Evolutionary conservation across 306 rosid genomes (phyloP), one percentile per base, ranked within the genome.

Genomic region (Castanea crenata): DNA sequence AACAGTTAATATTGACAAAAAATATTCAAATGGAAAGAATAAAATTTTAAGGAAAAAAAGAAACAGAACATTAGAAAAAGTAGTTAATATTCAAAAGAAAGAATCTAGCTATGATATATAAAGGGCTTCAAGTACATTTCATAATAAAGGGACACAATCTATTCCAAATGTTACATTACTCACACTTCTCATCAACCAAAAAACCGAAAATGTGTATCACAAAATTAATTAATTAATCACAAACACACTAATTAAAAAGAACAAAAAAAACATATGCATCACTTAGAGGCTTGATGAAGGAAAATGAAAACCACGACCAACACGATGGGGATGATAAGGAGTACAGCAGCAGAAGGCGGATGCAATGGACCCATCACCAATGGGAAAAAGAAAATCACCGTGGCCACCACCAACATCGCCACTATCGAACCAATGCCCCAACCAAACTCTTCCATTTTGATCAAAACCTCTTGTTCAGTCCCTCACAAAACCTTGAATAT

Each of bases 361-460:
- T 31, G 77, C 31, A 68, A 54, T 0, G 85, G 75, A 15, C 80
- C 83, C 82, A 69, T 77, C 49, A 19, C 46, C 56, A 80, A 25
- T 1, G 87, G 87, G 3, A 35, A 21, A 55, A 77, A 49, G 12
- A 85, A 2, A 10, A 85, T 7, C 25, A 29, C 0, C 3, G 75
- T 78, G 13, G 55, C 80, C 32, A 81, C 78, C 64, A 80, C 51
- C 32, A 80, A 10, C 15, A 84, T 58, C 69, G 21, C 16, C 74
- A 74, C 9, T 7, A 70, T 51, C 0, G 65, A 29, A 15, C 21
- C 73, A 3, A 4, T 5, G 5, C 56, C 63, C 15, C 76, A 71
- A 19, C 35, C 69, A 25, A 12, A 51, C 4, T 51, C 12, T n/a
- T 58, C 71, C 71, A 71, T 71, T 5, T 27, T 21, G 20, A 67